Base-by-base conservation (phyloP, 2,329 filamentous ascomycete species). In the Gnomoniopsis smithogilvyi region DNA sequence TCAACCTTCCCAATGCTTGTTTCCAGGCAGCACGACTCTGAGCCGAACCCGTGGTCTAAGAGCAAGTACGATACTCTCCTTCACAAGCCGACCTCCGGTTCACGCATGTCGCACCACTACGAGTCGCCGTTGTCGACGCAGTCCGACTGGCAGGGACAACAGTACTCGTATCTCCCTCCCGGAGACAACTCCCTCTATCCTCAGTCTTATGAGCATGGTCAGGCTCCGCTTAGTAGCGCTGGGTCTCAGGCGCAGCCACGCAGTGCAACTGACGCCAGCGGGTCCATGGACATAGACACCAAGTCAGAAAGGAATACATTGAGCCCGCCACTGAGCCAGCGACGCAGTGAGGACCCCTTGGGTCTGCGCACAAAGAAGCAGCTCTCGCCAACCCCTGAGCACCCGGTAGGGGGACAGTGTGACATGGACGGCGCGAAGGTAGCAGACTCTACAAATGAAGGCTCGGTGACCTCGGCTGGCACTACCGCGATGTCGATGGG, bases 231-330 rank as follows among this genome's bases (percentile, higher is more conserved):
- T 59, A 72, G 72, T 64, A 72, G 69, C 64, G 66, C 71, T 60
- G 73, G 73, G 38, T 65, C 67, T 19, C 73, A 76, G 64, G 70
- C 73, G 55, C 73, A 74, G 66, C 73, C 73, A 52, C 73, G 74
- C 47, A 72, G 72, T 38, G 68, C 71, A 60, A 71, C 69, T 59
- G 69, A 68, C 51, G 68, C 72, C 38, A 71, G 68, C 51, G 72
- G 70, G 68, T 77, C 81, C 33, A 78, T 92, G 50, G 85, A 85
- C 33, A 78, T 92, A 64, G 90, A 89, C 61, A 84, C 87, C 7
- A 84, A 88, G 67, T 88, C 82, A 67, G 71, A 65, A 36, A 62
- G 65, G 46, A 65, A 64, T 56, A 55, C 65, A 34, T 55, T 67
- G 36, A 67, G 59, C 54, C 73, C 76, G 3, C 69, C 73, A 12